Conservation (phyloP, 148 eudicot species). For the Amaranthus hypochondriacus region DNA sequence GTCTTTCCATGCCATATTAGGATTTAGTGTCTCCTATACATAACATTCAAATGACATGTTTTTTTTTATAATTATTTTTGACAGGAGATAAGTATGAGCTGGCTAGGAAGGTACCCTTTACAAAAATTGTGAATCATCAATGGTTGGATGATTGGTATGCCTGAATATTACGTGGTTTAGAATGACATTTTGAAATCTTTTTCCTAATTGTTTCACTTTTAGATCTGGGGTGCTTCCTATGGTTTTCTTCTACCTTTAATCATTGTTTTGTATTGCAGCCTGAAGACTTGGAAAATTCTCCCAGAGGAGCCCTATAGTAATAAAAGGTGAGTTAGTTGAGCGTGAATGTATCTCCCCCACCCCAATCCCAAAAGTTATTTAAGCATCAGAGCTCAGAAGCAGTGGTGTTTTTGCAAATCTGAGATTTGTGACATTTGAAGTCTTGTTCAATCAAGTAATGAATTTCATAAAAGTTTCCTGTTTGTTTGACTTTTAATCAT, state of each 20-base stretch:
- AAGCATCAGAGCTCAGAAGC: too few relatives aligned
- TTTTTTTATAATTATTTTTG: not conserved
- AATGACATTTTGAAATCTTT: not conserved
- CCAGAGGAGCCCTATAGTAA: slow-evolving; percentile 61
- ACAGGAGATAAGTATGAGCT: slow-evolving; percentile 89
- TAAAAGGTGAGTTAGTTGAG: slow-evolving; percentile 48
- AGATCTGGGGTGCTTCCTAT: not conserved
- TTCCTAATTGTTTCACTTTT: not conserved
- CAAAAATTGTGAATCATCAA: slow-evolving; percentile 71
- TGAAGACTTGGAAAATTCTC: slow-evolving; percentile 75
- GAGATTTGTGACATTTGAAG: not conserved
- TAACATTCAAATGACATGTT: not conserved
- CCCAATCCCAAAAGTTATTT: too few relatives aligned
- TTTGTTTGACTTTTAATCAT: not conserved
- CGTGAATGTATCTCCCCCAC: not conserved
- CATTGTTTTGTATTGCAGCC: slow-evolving; percentile 40
- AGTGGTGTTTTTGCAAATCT: not conserved
- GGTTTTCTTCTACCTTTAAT: not conserved
- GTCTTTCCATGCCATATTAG: not conserved
- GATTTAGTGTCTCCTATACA: not conserved
- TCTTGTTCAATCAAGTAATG: not conserved
- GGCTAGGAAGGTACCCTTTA: slow-evolving; percentile 54
- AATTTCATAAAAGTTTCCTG: not conserved
- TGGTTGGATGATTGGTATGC: slow-evolving; percentile 95
- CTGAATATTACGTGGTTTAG: slow-evolving; percentile 1